Percentiles rank a stretch among this genome's conserved stretches.
phyloP scores from a whole-genome alignment of 345 rosid species.

The Rubroshorea leprosula region DNA sequence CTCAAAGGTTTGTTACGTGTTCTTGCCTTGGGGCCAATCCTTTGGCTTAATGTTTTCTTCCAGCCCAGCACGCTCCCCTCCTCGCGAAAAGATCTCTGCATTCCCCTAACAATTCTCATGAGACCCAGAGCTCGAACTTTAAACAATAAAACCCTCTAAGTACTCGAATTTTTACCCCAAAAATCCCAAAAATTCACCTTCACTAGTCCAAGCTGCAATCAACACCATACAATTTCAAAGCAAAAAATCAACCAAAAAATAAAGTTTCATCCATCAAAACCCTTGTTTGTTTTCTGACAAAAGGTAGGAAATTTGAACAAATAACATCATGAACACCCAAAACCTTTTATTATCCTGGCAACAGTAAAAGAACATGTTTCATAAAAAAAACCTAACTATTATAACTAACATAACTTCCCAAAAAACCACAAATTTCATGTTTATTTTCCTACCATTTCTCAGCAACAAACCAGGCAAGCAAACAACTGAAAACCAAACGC shows the following conservation, averaged over 20 bases:
- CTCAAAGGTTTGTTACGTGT: slow-evolving; percentile 65
- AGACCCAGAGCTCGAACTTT: slow-evolving; percentile 64
- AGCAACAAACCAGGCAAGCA: slow-evolving; percentile 14
- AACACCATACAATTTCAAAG: slow-evolving; percentile 30
- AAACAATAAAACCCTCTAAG: slow-evolving; percentile 61
- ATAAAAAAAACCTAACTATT: neutral
- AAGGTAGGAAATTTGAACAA: slow-evolving; percentile 11
- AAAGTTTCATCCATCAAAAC: slow-evolving; percentile 5
- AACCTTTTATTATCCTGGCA: slow-evolving; percentile 6
- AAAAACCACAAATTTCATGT: neutral
- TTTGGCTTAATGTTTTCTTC: slow-evolving; percentile 82
- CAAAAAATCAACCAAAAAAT: slow-evolving; percentile 22
- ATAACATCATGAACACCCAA: slow-evolving; percentile 9
- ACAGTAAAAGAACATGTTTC: neutral
- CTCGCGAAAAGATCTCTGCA: slow-evolving; percentile 78
- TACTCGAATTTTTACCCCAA: slow-evolving; percentile 44
- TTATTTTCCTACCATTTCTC: slow-evolving; percentile 19
- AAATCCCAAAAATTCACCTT: slow-evolving; percentile 38
- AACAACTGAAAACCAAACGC: neutral
- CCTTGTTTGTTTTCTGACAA: slow-evolving; percentile 11
- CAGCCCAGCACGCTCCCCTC: slow-evolving; percentile 64
- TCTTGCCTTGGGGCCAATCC: slow-evolving; percentile 91
- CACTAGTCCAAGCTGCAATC: slow-evolving; percentile 48
- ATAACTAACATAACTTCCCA: slow-evolving; percentile 8
- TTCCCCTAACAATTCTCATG: slow-evolving; percentile 99